phyloP scores from a whole-genome alignment of 495 filamentous ascomycete species.

The Talaromyces borbonicus region DNA sequence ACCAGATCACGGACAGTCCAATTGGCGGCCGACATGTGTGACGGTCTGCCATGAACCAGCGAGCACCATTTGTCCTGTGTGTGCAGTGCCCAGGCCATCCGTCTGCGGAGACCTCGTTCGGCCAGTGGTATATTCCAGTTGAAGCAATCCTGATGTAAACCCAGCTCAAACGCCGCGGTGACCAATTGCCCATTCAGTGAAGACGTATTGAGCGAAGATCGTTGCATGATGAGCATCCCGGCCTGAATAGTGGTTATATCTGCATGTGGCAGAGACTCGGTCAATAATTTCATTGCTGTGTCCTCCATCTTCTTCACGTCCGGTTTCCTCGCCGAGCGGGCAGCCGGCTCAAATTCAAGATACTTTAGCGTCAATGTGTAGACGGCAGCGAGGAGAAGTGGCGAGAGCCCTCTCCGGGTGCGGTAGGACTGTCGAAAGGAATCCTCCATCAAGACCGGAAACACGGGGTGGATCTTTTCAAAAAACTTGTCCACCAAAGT shows the following conservation, averaged over 20 bases:
- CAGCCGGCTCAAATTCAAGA: conserved; percentile 64
- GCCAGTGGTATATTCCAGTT: conserved; percentile 43
- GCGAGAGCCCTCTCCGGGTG: conserved; percentile 67
- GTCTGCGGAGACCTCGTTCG: conserved; percentile 47
- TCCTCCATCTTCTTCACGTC: conserved; percentile 69
- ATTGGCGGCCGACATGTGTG: conserved; percentile 44
- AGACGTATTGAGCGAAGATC: conserved; percentile 77
- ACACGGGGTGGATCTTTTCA: conserved; percentile 75
- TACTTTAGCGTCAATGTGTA: conserved; percentile 89
- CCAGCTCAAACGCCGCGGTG: conserved; percentile 45
- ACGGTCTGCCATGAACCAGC: conserved; percentile 45
- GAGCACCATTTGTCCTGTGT: conserved; percentile 54
- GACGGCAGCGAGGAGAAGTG: conserved; percentile 76
- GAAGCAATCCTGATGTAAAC: conserved; percentile 47
- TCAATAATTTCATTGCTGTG: conserved; percentile 60
- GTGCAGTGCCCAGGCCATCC: conserved; percentile 50
- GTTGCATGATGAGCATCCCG: conserved; percentile 78
- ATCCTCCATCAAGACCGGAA: conserved; percentile 81
- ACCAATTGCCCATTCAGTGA: conserved; percentile 71
- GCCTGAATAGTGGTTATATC: conserved; percentile 91
- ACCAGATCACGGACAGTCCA: conserved; percentile 47
- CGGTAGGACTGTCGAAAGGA: conserved; percentile 81
- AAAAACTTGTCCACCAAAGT: conserved; percentile 83
- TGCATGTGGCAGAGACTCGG: conserved; percentile 68
- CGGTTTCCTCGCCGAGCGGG: conserved; percentile 55